Percentiles rank a stretch among this genome's conserved stretches.
These are phyloP conservation scores for Rossbeevera mucosa DNA, from an alignment of 768 basidiomycete genomes.

Conservation along the genomic window DNA sequence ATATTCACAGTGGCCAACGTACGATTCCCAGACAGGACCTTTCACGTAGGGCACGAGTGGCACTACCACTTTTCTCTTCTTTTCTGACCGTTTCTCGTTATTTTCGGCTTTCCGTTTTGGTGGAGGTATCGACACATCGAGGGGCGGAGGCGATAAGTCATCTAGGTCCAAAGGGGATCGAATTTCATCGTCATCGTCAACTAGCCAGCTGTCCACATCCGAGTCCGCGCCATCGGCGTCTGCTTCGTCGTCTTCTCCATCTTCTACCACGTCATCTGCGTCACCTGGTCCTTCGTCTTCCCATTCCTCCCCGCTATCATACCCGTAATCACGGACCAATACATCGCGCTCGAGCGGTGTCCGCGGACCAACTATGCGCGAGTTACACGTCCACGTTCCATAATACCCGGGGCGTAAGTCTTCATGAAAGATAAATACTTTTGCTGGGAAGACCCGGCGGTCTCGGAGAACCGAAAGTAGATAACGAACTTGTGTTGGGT, in stretches of 20 bases:
- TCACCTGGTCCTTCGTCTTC: constrained; percentile 77
- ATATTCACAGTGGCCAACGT: constrained; percentile 61
- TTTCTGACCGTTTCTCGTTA: constrained; percentile 41
- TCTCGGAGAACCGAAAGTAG: constrained; percentile 59
- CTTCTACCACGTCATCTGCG: constrained; percentile 68
- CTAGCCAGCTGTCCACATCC: constrained; percentile 39
- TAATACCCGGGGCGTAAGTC: constrained; percentile 90
- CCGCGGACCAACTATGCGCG: constrained; percentile 73
- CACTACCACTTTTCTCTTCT: constrained; percentile 73
- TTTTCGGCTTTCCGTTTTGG: constrained; percentile 67
- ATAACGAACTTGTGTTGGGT: constrained; percentile 62
- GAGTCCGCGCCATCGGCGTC: constrained; percentile 49
- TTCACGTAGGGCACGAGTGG: constrained; percentile 77
- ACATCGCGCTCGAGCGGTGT: constrained; percentile 78
- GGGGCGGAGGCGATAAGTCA: constrained; percentile 31
- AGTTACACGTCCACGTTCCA: constrained; percentile 90
- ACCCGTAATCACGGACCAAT: constrained; percentile 77
- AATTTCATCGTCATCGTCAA: constrained; percentile 71
- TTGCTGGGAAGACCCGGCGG: constrained; percentile 61
- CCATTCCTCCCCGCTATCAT: constrained; percentile 97
- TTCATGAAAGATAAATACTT: constrained; percentile 77
- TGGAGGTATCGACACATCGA: constrained; percentile 34
- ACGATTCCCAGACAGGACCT: constrained; percentile 78
- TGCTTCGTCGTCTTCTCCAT: constrained; percentile 60
- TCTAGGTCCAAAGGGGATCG: constrained; percentile 40